phyloP scores from a whole-genome alignment of 1,139 yeast species.

The Kodamaea alishanica region DNA sequence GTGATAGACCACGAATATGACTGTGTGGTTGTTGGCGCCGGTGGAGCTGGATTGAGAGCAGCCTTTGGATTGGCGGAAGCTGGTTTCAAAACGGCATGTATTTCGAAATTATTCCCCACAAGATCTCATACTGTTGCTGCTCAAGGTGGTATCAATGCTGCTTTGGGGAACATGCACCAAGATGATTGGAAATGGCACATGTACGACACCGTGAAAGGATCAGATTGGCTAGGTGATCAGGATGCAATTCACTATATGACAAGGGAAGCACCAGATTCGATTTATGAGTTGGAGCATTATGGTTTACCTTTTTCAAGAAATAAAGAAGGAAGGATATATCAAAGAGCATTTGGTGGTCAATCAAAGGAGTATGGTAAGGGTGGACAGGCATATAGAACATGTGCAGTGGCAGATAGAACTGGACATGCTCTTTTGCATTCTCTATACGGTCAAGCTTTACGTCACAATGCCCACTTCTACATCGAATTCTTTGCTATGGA shows the following conservation, averaged over 20 bases:
- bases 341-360: constrained; percentile 99
- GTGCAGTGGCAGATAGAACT: constrained; percentile 99
- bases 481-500: constrained; percentile 97
- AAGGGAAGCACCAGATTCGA: constrained; percentile 93
- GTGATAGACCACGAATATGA: constrained; percentile 96
- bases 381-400: constrained; percentile 98
- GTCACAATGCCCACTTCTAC: constrained; percentile 97
- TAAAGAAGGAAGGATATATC: constrained; percentile 94
- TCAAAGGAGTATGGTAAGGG: constrained; percentile 94
- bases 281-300: constrained; percentile 94
- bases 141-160: constrained; percentile 99
- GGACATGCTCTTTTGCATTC: constrained; percentile 97
- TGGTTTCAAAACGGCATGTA: constrained; percentile 96
- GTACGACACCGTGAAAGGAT: constrained; percentile 99
- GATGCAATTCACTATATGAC: constrained; percentile 99
- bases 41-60: constrained; percentile 98
- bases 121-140: constrained; percentile 99
- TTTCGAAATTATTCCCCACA: constrained; percentile 95
- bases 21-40: constrained; percentile 97
- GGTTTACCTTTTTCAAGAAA: constrained; percentile 99
- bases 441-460: constrained; percentile 90
- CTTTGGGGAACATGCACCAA: constrained; percentile 93
- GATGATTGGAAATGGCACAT: constrained; percentile 99
- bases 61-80: constrained; percentile 97
- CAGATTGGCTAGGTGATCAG: constrained; percentile 99